phyloP scores from a whole-genome alignment of 1,139 yeast species.

The Suhomyces guaymorum region DNA sequence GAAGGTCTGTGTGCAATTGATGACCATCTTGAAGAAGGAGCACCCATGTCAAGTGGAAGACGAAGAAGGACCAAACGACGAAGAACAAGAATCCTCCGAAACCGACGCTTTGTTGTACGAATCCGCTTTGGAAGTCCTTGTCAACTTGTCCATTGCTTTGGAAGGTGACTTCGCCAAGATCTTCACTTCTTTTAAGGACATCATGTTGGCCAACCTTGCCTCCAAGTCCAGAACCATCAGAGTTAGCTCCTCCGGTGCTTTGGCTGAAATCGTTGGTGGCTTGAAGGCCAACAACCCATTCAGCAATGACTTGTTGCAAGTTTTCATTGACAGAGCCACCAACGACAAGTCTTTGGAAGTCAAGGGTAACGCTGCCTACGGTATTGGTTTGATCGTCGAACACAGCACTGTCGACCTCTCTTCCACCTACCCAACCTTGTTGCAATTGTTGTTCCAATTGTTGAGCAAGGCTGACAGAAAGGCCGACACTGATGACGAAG shows the following conservation, averaged over 20 bases:
- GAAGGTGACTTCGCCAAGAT: slow-evolving; percentile 74
- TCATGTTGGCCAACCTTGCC: slow-evolving; percentile 59
- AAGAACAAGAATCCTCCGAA: slow-evolving; percentile 71
- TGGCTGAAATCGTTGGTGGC: slow-evolving; percentile 85
- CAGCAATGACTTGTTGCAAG: slow-evolving; percentile 67
- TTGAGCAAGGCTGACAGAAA: slow-evolving; percentile 76
- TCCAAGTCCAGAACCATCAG: slow-evolving; percentile 74
- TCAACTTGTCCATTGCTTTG: slow-evolving; percentile 70
- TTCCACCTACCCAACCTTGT: slow-evolving; percentile 64
- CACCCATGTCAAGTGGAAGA: slow-evolving; percentile 77
- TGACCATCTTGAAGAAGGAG: slow-evolving; percentile 72
- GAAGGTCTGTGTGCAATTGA: slow-evolving; percentile 65
- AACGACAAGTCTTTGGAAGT: slow-evolving; percentile 85
- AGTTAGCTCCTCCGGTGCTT: slow-evolving; percentile 81
- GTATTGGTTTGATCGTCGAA: slow-evolving; percentile 81
- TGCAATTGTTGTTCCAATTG: slow-evolving; percentile 76
- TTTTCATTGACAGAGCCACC: slow-evolving; percentile 66
- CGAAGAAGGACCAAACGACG: slow-evolving; percentile 55
- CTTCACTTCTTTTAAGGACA: slow-evolving; percentile 71
- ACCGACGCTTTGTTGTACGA: slow-evolving; percentile 84
- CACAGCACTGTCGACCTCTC: slow-evolving; percentile 59
- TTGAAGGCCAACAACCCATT: slow-evolving; percentile 68
- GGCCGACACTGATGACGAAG: slow-evolving; percentile 68
- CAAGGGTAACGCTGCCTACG: slow-evolving; percentile 94
- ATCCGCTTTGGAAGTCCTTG: slow-evolving; percentile 81